These are phyloP conservation scores for Adansonia rubrostipa DNA, from an alignment of 441 rosid species.

Conservation along the genomic window DNA sequence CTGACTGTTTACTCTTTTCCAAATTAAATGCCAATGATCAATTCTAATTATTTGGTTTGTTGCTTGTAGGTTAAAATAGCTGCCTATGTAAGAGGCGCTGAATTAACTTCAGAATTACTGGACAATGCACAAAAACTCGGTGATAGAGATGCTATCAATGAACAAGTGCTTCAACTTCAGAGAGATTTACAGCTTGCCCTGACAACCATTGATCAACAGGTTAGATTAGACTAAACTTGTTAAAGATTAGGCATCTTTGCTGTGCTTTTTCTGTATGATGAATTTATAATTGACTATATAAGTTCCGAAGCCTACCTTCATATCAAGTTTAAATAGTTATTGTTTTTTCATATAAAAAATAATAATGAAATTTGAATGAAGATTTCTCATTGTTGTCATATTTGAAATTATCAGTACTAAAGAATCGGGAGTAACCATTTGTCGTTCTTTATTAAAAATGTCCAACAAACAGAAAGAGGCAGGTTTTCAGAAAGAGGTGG, in stretches of 20 bases:
- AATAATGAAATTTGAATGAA: neutral
- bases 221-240: constrained; percentile 26
- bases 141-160: constrained; percentile 50
- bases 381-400: constrained; percentile 4
- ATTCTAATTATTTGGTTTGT: constrained; percentile 16
- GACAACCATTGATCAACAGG: constrained; percentile 56
- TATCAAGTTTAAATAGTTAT: neutral
- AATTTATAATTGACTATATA: neutral
- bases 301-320: neutral
- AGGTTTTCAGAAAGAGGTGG: constrained; percentile 52
- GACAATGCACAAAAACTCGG: constrained; percentile 42
- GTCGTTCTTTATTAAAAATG: constrained; percentile 15
- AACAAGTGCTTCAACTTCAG: constrained; percentile 57
- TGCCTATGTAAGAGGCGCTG: constrained; percentile 51
- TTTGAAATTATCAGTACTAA: neutral
- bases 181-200: constrained; percentile 57
- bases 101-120: constrained; percentile 50
- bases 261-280: neutral
- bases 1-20: neutral
- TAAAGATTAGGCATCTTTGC: neutral
- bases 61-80: constrained; percentile 41
- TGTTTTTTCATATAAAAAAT: neutral
- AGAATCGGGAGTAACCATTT: neutral
- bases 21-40: neutral
- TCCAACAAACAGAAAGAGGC: constrained; percentile 53